Evolutionary conservation across 2,329 filamentous ascomycete species (phyloP), one percentile per base, ranked within the genome.

Genomic region (Aspergillus clavatus): DNA sequence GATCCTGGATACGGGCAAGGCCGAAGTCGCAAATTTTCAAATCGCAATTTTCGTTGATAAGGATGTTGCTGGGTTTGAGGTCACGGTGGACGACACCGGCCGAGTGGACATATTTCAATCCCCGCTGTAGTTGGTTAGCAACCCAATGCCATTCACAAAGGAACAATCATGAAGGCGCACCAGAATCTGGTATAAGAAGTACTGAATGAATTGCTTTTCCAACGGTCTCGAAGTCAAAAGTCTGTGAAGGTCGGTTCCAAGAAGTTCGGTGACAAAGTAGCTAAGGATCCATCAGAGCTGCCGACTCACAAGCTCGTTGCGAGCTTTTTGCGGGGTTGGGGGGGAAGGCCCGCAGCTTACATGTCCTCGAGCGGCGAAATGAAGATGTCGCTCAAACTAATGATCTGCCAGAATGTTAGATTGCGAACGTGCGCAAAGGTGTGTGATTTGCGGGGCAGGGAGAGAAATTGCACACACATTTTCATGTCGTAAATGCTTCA

Each of bases 151-250:
- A 37, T 18, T 16, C 23, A 18, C 21, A 29, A n/a, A 35, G 29
- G 31, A 14, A 7, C 2, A 14, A n/a, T 28, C 42, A 42, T 26
- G 24, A 55, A 33, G 50, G 69, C 85, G 62, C 74, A 96, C 91
- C 77, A 97, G 81, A 63, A 98, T 98, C 73, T 98, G 93, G 72
- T 98, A 98, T 50, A 98, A 81, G 70, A 98, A 98, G 75, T 98
- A 98, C 75, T 98, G 93, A 62, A 98, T 97, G 71, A 98, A 98
- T 71, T 98, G 93, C 75, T 95, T 97, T 79, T 98, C 93, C 42
- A 98, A 82, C 19, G 93, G 93, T 66, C 93, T 80, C 38, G 93
- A 97, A 40, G 91, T 97, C 59, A 98, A 81, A 52, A 98, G 81
- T 56, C 93, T 84, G 74, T 98, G 93, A 54, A 98, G 79, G 71